These are phyloP conservation scores for Mayamaea pseudoterrestris DNA, from an alignment of 108 stramenopile genomes.

Conservation along the genomic window DNA sequence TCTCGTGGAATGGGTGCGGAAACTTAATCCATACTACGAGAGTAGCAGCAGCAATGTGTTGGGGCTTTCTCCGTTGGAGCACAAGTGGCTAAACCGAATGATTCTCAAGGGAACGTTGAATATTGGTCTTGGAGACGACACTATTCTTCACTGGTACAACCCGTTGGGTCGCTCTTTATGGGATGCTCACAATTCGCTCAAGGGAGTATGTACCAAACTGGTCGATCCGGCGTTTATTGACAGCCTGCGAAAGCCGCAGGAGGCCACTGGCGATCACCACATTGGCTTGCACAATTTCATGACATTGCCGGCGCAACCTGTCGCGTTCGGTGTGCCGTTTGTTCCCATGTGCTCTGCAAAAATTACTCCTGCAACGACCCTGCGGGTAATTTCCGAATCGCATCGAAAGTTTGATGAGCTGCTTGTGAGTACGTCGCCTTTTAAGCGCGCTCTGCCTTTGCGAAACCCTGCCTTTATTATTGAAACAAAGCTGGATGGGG, in stretches of 20 bases:
- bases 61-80: slow-evolving; percentile 43
- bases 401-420: slow-evolving; percentile 25
- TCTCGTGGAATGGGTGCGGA: not conserved
- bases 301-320: not conserved
- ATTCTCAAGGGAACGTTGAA: slow-evolving; percentile 26
- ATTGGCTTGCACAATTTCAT: not conserved
- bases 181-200: slow-evolving; percentile 14
- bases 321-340: slow-evolving; percentile 37
- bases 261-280: not conserved
- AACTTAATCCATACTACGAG: slow-evolving; percentile 2
- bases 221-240: slow-evolving; percentile 18
- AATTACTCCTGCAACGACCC: slow-evolving; percentile 37
- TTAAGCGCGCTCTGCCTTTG: slow-evolving; percentile 23
- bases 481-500: slow-evolving; percentile 83
- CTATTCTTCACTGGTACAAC: slow-evolving; percentile 6
- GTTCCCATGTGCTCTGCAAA: slow-evolving; percentile 61
- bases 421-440: slow-evolving; percentile 6
- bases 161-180: not conserved
- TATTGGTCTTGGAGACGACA: slow-evolving; percentile 4
- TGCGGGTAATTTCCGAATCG: slow-evolving; percentile 31
- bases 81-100: slow-evolving; percentile 75
- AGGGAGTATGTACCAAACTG: slow-evolving; percentile 23
- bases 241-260: slow-evolving; percentile 3
- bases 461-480: slow-evolving; percentile 60
- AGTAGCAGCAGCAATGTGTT: not conserved